Percentiles rank a stretch among this genome's conserved stretches.
Conservation (phyloP, 257 asterid species). For the Penstemon barbatus region DNA sequence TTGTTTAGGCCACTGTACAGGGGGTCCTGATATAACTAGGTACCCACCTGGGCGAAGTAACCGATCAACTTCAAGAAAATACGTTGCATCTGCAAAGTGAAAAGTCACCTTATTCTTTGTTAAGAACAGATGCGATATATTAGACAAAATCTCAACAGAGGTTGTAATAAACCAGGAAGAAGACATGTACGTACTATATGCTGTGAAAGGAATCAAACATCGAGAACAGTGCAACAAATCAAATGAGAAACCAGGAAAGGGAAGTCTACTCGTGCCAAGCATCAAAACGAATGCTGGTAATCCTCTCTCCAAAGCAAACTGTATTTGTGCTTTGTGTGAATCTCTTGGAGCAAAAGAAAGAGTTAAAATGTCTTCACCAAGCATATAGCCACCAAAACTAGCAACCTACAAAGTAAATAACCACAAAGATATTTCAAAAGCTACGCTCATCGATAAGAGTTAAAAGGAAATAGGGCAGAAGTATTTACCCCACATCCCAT, state of each 20-base stretch:
- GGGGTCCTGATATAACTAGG: constrained; percentile 94
- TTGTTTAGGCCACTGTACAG: constrained; percentile 93
- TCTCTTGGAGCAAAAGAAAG: constrained; percentile 98
- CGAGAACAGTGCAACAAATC: constrained; percentile 97
- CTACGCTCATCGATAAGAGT: constrained; percentile 4
- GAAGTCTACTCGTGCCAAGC: constrained; percentile 97
- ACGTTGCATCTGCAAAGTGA: constrained; percentile 77
- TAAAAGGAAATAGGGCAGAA: constrained; percentile 8
- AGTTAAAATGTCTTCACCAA: constrained; percentile 71
- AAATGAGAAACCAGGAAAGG: constrained; percentile 84
- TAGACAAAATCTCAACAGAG: not conserved
- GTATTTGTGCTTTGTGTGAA: constrained; percentile 95
- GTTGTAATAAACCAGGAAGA: not conserved
- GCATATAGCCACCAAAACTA: constrained; percentile 96
- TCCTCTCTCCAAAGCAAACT: constrained; percentile 97
- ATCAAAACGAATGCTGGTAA: constrained; percentile 94
- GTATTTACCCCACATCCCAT: constrained; percentile 94
- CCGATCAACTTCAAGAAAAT: constrained; percentile 95
- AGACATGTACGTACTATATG: constrained; percentile 68
- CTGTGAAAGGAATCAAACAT: constrained; percentile 92
- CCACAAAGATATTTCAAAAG: constrained; percentile 3
- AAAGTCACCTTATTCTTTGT: constrained; percentile 8
- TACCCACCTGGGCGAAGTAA: constrained; percentile 97
- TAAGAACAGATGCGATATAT: constrained; percentile 21
- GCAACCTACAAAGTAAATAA: constrained; percentile 68